Evolutionary conservation across 495 filamentous ascomycete species (phyloP).

Genomic region (Penicillium coffeae): DNA sequence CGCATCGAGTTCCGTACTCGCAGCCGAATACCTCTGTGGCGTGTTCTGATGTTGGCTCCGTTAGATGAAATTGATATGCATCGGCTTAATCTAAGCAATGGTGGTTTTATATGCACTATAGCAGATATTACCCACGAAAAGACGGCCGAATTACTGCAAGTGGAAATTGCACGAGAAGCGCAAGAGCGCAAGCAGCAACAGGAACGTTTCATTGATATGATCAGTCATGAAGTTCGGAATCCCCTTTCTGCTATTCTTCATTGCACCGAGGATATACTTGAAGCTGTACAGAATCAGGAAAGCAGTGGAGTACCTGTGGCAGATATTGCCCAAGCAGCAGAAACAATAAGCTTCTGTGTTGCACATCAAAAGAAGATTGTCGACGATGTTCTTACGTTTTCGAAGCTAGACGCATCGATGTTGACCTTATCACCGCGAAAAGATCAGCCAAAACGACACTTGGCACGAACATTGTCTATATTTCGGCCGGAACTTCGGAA

Average conservation of each 20-base stretch:
- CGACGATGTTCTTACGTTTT: constrained; percentile 73
- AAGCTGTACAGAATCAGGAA: constrained; percentile 11
- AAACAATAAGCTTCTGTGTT: constrained; percentile 72
- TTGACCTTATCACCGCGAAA: constrained; percentile 64
- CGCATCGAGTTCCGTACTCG: constrained; percentile 19
- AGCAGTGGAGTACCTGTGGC: constrained; percentile 9
- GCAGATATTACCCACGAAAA: constrained; percentile 46
- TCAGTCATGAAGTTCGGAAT: constrained; percentile 84
- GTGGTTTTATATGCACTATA: constrained; percentile 22
- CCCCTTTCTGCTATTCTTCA: constrained; percentile 78
- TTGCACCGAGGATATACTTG: constrained; percentile 71
- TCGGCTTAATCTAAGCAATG: constrained; percentile 4
- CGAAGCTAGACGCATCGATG: constrained; percentile 76
- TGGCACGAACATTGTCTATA: constrained; percentile 66
- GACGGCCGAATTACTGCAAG: constrained; percentile 45
- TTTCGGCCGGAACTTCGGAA: constrained; percentile 67
- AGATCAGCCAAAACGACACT: constrained; percentile 62
- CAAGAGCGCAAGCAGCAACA: constrained; percentile 64
- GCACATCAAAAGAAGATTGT: constrained; percentile 79
- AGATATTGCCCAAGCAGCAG: constrained; percentile 60
- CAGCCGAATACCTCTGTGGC: constrained; percentile 10
- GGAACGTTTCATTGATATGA: constrained; percentile 87
- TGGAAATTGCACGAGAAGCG: constrained; percentile 60
- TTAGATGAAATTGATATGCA: constrained; percentile 7
- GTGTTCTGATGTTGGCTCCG: constrained; percentile 14